These are phyloP conservation scores for Beauveria varroae DNA, from an alignment of 2,329 filamentous ascomycete species.

Conservation along the genomic window DNA sequence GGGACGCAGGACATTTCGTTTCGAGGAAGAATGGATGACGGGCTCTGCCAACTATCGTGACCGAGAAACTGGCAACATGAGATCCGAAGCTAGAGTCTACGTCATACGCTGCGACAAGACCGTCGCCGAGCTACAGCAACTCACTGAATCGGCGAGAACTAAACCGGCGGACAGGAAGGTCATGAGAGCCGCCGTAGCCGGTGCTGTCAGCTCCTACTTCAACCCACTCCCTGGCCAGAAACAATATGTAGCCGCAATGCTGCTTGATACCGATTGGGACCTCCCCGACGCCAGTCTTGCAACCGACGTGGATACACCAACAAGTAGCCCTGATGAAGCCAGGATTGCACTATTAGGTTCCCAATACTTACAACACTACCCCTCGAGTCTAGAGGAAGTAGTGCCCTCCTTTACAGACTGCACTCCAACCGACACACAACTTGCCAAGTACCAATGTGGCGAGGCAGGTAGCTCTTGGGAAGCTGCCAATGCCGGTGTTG, in stretches of 20 bases:
- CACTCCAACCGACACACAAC: slow-evolving; percentile 74
- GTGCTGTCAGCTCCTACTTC: slow-evolving; percentile 75
- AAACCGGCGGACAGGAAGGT: slow-evolving; percentile 60
- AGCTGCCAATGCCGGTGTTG: slow-evolving; percentile 88
- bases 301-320: slow-evolving; percentile 76
- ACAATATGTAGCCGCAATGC: slow-evolving; percentile 78
- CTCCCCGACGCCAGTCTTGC: slow-evolving; percentile 67
- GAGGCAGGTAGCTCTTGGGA: slow-evolving; percentile 92
- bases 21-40: slow-evolving; percentile 91
- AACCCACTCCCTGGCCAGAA: slow-evolving; percentile 67
- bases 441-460: slow-evolving; percentile 77
- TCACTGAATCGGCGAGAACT: slow-evolving; percentile 74
- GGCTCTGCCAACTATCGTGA: slow-evolving; percentile 75
- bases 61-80: slow-evolving; percentile 61
- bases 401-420: slow-evolving; percentile 85
- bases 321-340: slow-evolving; percentile 63
- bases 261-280: slow-evolving; percentile 89
- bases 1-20: slow-evolving; percentile 76
- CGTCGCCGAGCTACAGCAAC: slow-evolving; percentile 70
- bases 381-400: slow-evolving; percentile 80
- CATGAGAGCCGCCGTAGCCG: slow-evolving; percentile 67
- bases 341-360: slow-evolving; percentile 88
- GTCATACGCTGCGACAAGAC: slow-evolving; percentile 78
- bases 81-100: slow-evolving; percentile 87
- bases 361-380: slow-evolving; percentile 86